Evolutionary conservation across 805 yeast species (phyloP), one percentile per base, ranked within the genome.

Genomic region (Candida parachauliodes): DNA sequence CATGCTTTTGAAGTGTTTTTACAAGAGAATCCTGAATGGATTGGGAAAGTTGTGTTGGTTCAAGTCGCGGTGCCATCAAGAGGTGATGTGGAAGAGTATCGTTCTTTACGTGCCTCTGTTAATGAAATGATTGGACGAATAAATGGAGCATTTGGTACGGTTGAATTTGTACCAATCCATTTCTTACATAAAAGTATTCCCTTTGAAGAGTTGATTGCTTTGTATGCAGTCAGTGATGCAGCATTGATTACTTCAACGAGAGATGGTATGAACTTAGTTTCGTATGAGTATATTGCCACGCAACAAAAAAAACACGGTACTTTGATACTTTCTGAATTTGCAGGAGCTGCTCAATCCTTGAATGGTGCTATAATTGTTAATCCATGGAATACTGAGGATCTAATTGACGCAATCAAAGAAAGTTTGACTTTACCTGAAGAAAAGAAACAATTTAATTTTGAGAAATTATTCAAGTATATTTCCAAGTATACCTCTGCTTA

Each of bases 321-420:
- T 3, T 70, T 93, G 49, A 85, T 93, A 34, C 60, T 93, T 45
- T 83, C 95, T 28, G 99, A 93, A 64, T 93, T 93, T 65, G 93
- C 98, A 0, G 99, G 99, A 34, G 98, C 98, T n/a, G 98, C 98
- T 1, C 99, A 93, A 64, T 84, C 95, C 1, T 69, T 93, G 46
- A 91, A 93, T 55, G 99, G 99, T 17, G 88, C 96, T 1, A 59
- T 91, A 10, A 79, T 93, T 42, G 95, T 93, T 15, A 93, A 93
- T 55, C 99, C 99, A 3, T 93, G 99, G 99, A 93, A 91, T 57
- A 91, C 89, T 16, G 98, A 93, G 49, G 98, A 93, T 49, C 62
- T 91, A 55, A 80, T 94, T 14, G 85, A 78, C 29, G 83, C 97
- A 3, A 83, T 91, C 39, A 73, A 81, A 53, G 96, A 88, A 55